Evolutionary conservation across 2,329 filamentous ascomycete species (phyloP), one percentile per base, ranked within the genome.

Genomic region (Drechslerella coelobrocha): DNA sequence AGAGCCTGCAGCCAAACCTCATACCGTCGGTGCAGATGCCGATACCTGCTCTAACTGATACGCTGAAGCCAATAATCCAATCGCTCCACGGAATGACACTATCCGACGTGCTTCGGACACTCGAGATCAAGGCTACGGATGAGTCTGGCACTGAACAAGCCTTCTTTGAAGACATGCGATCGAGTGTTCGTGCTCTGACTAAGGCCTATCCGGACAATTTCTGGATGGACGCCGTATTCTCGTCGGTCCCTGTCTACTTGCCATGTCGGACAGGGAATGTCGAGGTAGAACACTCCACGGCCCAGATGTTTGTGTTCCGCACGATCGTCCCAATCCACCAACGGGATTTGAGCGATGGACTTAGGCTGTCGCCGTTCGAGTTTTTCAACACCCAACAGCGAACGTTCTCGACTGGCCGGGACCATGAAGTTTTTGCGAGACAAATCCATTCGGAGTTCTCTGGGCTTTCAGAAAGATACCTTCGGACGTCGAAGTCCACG

Each of bases 351-450:
- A 68, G 68, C 19, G 69, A 57, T 19, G 71, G 69, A n/a, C 39
- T 85, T 75, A 81, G 83, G 61, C 88, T 88, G 73, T 81, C 84
- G 0, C 86, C 88, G 0, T 79, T 89, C 27, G 83, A 79, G 47
- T 86, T 90, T 73, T 89, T 90, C 80, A 86, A 85, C 73, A 81
- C 84, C 6, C 86, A 87, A 65, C 88, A 90, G 77, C 83, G 88
- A 72, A 82, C 85, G 0, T 84, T 86, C 74, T 80, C 82, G 26
- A 82, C 81, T 68, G 81, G 83, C 29, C 79, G 81, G 0, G 84
- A 86, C 73, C 82, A 86, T 47, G 81, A 84, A 2, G 82, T 82
- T 1, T 90, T 90, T 74, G 82, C 83, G 0, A 83, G 84, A 62
- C 82, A 82, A 29, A 81, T 88, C 1, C 84, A 87, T 74, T 82